Evolutionary conservation across 2,329 filamentous ascomycete species (phyloP).

Genomic region (Stachybotrys chartarum): DNA sequence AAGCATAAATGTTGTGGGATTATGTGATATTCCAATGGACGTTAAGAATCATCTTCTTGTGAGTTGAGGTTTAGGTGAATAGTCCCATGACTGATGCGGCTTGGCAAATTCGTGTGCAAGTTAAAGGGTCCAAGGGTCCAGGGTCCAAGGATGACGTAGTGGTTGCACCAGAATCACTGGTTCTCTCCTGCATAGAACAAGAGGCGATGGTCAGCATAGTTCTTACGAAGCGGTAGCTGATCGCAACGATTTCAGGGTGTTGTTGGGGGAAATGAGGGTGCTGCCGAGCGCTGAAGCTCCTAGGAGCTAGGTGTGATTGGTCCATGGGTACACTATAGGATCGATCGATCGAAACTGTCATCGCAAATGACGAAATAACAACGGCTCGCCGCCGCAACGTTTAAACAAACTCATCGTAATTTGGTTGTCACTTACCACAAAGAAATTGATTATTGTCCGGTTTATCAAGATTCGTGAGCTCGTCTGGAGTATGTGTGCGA

Average conservation of each 20-base stretch:
- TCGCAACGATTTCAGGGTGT: background rate
- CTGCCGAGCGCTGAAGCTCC: too few species aligned
- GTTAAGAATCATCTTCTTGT: background rate
- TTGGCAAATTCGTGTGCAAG: background rate
- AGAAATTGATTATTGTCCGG: background rate
- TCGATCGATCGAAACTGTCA: conserved; percentile 9
- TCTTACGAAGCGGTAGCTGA: background rate
- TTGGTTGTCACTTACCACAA: background rate
- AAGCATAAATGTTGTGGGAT: conserved; percentile 10
- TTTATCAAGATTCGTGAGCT: too few species aligned
- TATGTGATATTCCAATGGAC: conserved; percentile 5
- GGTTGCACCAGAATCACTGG: background rate
- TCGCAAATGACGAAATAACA: conserved; percentile 4
- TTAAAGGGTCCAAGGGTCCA: background rate
- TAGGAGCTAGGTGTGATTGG: background rate
- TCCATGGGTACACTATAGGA: background rate
- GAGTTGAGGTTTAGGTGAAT: background rate
- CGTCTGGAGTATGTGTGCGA: too few species aligned
- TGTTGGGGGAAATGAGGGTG: background rate
- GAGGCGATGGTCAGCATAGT: background rate
- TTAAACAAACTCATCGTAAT: background rate
- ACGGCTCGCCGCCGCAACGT: background rate
- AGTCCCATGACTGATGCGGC: background rate
- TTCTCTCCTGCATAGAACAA: background rate
- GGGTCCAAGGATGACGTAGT: background rate